Evolutionary conservation across 139 green algal species (phyloP).

Genomic region (Haematococcus lacustris): DNA sequence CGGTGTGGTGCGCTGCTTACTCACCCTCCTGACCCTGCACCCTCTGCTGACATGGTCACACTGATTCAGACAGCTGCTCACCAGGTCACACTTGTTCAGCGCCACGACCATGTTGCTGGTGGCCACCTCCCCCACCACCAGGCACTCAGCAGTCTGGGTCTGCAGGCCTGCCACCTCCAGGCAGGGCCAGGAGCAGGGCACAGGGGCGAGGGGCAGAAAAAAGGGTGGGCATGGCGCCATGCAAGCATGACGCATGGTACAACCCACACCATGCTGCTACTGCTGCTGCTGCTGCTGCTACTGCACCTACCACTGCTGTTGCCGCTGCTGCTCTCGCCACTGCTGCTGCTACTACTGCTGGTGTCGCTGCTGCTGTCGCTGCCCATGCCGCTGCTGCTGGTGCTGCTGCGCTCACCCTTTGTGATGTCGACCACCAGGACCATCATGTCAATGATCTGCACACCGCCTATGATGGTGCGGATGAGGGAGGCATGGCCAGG

Average conservation of each 20-base stretch:
- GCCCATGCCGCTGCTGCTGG: neutral
- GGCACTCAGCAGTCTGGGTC: constrained; percentile 84
- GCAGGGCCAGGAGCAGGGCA: neutral
- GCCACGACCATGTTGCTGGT: constrained; percentile 75
- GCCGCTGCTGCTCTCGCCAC: neutral
- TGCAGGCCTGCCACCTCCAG: constrained; percentile 57
- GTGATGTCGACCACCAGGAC: constrained; percentile 92
- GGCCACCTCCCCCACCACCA: constrained; percentile 85
- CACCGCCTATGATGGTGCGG: constrained; percentile 87
- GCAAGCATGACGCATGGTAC: too few species aligned
- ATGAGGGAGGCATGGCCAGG: constrained; percentile 95
- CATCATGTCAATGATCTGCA: constrained; percentile 96
- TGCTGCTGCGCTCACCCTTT: constrained; percentile 51
- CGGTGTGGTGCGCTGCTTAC: too few species aligned
- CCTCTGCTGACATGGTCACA: too few species aligned
- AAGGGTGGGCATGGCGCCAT: too few species aligned
- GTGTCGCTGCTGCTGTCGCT: too few species aligned
- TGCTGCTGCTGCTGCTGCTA: neutral
- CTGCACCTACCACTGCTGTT: too few species aligned
- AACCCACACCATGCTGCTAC: too few species aligned
- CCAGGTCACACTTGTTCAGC: constrained; percentile 75
- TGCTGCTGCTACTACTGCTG: neutral
- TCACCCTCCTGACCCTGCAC: too few species aligned
- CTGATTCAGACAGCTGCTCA: too few species aligned
- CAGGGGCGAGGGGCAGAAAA: neutral